Evolutionary conservation across 495 filamentous ascomycete species (phyloP), one percentile per base, ranked within the genome.

Genomic region (Talaromyces stipitatus): DNA sequence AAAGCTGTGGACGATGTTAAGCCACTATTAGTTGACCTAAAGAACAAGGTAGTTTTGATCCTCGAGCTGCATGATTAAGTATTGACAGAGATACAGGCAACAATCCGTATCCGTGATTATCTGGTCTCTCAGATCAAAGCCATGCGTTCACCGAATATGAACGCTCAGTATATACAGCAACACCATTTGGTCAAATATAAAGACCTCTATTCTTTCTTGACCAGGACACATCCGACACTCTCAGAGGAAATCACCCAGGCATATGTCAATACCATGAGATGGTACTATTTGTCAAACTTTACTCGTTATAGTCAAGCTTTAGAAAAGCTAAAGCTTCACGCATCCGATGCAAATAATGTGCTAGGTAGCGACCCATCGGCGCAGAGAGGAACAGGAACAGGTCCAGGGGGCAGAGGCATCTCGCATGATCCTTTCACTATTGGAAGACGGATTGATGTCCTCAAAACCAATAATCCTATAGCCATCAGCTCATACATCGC

Each of bases 181-280:
- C 85, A 91, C 62, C 84, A 85, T 30, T 88, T 98, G 69, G 77
- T 97, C 59, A 83, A 82, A 60, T 94, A 89, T 70, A 95, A 88
- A 66, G 90, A 95, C 30, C 70, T 97, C 1, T 98, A 86, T 70
- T 77, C 80, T 26, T 98, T 97, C 65, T 79, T 97, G 30, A 82
- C 85, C 36, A 82, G 80, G 58, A 86, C 90, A 56, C 91, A 97
- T 61, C 74, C 85, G 1, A 74, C 81, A 24, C 81, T 98, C 5
- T 88, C 89, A 2, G 86, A 89, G 32, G 88, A 97, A 65, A 95
- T 97, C 61, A 83, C 83, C 18, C 89, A 92, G 72, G 94, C 94
- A 6, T 98, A 98, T 61, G 85, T 95, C 70, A 96, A 97, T 72
- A 98, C 94, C 7, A 97, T 98, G 92, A 83, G 91, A 45, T 98